Percentiles rank a stretch among this genome's conserved stretches.
Evolutionary conservation across 1,284 basidiomycete genomes (phyloP).

Genomic region (Boletellus deceptivus): DNA sequence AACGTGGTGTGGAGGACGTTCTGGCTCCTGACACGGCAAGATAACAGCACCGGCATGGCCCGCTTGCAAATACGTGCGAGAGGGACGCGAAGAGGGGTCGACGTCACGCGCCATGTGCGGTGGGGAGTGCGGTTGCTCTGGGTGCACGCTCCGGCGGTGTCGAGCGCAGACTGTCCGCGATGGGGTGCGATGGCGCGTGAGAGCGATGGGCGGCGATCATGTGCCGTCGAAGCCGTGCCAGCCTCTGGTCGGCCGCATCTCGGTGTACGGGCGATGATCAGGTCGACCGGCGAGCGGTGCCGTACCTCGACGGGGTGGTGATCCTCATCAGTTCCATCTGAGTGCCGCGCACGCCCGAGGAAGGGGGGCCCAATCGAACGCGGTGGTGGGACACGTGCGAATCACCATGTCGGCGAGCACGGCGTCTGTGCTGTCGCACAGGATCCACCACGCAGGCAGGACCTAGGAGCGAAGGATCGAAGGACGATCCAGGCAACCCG

Average conservation of each 20-base stretch:
- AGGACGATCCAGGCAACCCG: constrained; percentile 25
- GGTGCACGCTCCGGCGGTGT: not conserved
- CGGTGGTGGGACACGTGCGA: constrained; percentile 15
- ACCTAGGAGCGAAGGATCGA: constrained; percentile 30
- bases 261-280: constrained; percentile 2
- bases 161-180: constrained; percentile 11
- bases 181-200: constrained; percentile 6
- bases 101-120: constrained; percentile 30
- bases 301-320: constrained; percentile 10
- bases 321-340: constrained; percentile 27
- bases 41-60: constrained; percentile 18
- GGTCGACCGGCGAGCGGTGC: constrained; percentile 8
- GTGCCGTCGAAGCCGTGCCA: not conserved
- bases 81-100: not conserved
- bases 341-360: constrained; percentile 7
- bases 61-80: constrained; percentile 23
- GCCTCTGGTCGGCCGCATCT: not conserved
- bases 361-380: constrained; percentile 5
- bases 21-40: constrained; percentile 2
- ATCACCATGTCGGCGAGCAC: constrained; percentile 15
- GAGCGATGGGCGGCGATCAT: too few relatives aligned
- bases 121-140: constrained; percentile 8
- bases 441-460: constrained; percentile 26
- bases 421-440: constrained; percentile 22
- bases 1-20: constrained; percentile 33